Evolutionary conservation across 2,329 filamentous ascomycete genomes (phyloP), one percentile per base, ranked within the genome.

Genomic region (Pseudonectria foliicola): DNA sequence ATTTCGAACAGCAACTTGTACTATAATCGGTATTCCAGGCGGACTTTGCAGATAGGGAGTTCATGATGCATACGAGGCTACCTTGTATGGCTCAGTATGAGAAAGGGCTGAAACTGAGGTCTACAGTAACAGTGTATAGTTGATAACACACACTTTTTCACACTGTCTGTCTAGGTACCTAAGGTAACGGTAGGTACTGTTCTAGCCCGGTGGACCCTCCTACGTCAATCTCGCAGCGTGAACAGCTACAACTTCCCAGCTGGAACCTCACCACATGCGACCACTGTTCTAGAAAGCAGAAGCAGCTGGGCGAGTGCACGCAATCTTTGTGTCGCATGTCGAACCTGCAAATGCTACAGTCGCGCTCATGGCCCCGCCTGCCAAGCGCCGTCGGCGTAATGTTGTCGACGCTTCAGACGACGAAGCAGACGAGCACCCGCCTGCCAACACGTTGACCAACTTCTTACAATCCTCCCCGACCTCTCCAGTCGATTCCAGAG

Each of bases 301-400:
- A 13, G 29, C 13, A 18, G 16, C 24, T n/a, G 25, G 13, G 32
- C 35, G 25, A 36, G 42, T 28, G 33, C 35, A 13, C 35, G 39
- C 13, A 23, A 13, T 27, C 26, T 35, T 34, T 40, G 34, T 39
- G 45, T 55, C 53, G 43, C 43, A 52, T 46, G 37, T 28, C 35
- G 31, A 29, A 28, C 32, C 30, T 38, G 37, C 52, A 48, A 36
- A 59, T 57, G 52, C 48, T 47, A 34, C 44, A 48, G 37, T 48
- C 44, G 54, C 57, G 52, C 47, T 60, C 48, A 78, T 78, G 74
- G 70, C 71, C 51, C 72, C 73, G 59, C 67, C 71, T 43, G 62
- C 71, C 54, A 76, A 75, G 62, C 71, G 76, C 56, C 71, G 70
- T 48, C 74, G 68, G 65, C 71, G 70, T 48, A 77, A 73, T 55